Evolutionary conservation across 1,284 basidiomycete genomes (phyloP).

Genomic region (Ceratobasidium sp.): DNA sequence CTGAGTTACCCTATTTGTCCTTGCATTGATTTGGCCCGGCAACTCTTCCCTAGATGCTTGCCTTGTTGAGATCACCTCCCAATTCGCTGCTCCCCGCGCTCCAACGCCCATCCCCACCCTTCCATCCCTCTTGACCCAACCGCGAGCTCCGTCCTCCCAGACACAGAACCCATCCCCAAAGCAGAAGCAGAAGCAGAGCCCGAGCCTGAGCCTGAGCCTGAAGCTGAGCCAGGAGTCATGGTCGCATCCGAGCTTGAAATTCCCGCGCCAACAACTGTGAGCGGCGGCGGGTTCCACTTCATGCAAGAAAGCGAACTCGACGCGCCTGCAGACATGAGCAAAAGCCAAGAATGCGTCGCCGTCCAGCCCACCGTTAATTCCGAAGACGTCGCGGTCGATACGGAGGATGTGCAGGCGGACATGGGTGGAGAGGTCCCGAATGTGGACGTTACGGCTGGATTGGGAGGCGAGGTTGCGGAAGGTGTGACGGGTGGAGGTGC

Average conservation of each 20-base stretch:
- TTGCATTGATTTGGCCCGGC: not conserved
- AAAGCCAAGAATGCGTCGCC: slow-evolving; percentile 32
- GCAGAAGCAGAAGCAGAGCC: not conserved
- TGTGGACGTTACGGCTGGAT: slow-evolving; percentile 41
- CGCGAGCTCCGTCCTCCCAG: not conserved
- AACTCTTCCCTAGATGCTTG: slow-evolving; percentile 11
- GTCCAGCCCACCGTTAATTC: slow-evolving; percentile 52
- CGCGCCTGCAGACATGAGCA: slow-evolving; percentile 50
- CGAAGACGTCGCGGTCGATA: slow-evolving; percentile 51
- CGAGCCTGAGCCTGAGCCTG: not conserved
- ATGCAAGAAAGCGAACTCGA: slow-evolving; percentile 45
- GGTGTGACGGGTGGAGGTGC: slow-evolving; percentile 19
- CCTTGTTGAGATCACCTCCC: slow-evolving; percentile 38
- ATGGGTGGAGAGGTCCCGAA: not conserved
- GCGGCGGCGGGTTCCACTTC: slow-evolving; percentile 29
- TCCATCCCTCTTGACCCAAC: slow-evolving; percentile 22
- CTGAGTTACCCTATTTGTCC: not conserved
- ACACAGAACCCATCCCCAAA: slow-evolving; percentile 10
- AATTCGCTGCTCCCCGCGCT: slow-evolving; percentile 37
- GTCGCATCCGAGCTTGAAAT: slow-evolving; percentile 1
- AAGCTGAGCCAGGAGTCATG: not conserved
- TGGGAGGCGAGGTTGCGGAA: not conserved
- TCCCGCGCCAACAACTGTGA: not conserved
- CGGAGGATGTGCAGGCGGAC: slow-evolving; percentile 47
- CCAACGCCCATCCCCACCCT: slow-evolving; percentile 27